phyloP scores from a whole-genome alignment of 2,329 filamentous ascomycete genomes.

The Furcasterigmium sp. region DNA sequence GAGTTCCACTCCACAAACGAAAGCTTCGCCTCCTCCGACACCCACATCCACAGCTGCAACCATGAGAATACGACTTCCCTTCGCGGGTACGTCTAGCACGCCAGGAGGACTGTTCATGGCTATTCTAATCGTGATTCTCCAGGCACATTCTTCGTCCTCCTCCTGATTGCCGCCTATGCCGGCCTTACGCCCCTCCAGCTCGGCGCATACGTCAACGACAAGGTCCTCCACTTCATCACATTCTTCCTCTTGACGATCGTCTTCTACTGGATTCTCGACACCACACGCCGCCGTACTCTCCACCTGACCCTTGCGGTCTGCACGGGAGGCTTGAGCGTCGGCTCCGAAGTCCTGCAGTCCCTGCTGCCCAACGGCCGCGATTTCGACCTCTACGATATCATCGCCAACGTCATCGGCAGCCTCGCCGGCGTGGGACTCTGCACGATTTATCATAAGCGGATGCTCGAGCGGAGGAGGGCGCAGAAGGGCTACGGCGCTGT shows the following conservation, averaged over 20 bases:
- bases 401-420: slow-evolving; percentile 82
- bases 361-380: slow-evolving; percentile 67
- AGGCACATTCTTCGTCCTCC: slow-evolving; percentile 67
- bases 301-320: slow-evolving; percentile 80
- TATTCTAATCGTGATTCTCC: slow-evolving; percentile 11
- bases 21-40: background rate
- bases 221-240: slow-evolving; percentile 77
- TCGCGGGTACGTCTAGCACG: slow-evolving; percentile 62
- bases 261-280: slow-evolving; percentile 98
- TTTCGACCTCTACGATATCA: slow-evolving; percentile 77
- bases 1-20: too few relatives aligned
- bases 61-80: slow-evolving; percentile 85
- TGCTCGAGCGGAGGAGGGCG: slow-evolving; percentile 80
- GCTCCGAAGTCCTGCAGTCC: slow-evolving; percentile 71
- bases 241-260: slow-evolving; percentile 84
- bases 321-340: slow-evolving; percentile 65
- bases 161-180: slow-evolving; percentile 71
- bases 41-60: slow-evolving; percentile 8
- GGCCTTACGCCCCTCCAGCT: slow-evolving; percentile 66
- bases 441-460: slow-evolving; percentile 90
- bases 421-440: slow-evolving; percentile 66
- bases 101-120: too few relatives aligned
- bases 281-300: slow-evolving; percentile 75
- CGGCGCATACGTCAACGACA: slow-evolving; percentile 69
- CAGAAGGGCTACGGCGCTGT: slow-evolving; percentile 68